Evolutionary conservation across 179 eudicot species (phyloP), one percentile per base, ranked within the genome.

Genomic region (Sideroxylon spinosum): DNA sequence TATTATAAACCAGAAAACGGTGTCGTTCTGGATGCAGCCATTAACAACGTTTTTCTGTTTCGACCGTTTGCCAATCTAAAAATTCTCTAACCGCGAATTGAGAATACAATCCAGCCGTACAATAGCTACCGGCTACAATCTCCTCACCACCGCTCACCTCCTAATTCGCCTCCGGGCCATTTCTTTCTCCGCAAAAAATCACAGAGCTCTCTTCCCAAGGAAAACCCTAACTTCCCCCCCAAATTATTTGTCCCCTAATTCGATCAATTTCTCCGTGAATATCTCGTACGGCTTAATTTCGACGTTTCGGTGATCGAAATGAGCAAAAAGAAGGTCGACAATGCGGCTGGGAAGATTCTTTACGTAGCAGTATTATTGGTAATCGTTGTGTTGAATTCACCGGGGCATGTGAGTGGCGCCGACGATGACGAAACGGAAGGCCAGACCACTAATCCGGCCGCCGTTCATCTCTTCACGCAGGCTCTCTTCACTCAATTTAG

Each of bases 101-200:
- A 0, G 56, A 52, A 52, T 52, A 9, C 14, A 0, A 11, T 9
- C 16, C 56, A 52, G 10, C 56, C 14, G 56, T 52, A 10, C 56
- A 52, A 52, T 9, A 7, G 16, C 16, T 52, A 14, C 56, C 12
- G 56, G 56, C 12, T 10, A 3, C 56, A 52, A 14, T 52, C 56
- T 25, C 20, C 67, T 60, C 63, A 10, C 52, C 25, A 44, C 66
- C 78, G 46, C 67, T 61, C 65, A 10, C 28, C 19, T 61, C 86
- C 85, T 79, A 85, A 61, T 73, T 83, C 85, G 53, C 57, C 90
- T 87, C 88, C 84, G 84, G 84, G 77, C 90, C 90, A 83, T 82
- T 84, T 76, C 88, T 83, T 85, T 80, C 44, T 56, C 82, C 60
- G 57, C 60, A 19, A 78, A 81, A 76, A 50, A 12, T 5, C 65